A percentile compares a stretch with the other conserved stretches of the same genome.
phyloP scores from a whole-genome alignment of 306 rosid genomes.

The Cucumis hystrix region DNA sequence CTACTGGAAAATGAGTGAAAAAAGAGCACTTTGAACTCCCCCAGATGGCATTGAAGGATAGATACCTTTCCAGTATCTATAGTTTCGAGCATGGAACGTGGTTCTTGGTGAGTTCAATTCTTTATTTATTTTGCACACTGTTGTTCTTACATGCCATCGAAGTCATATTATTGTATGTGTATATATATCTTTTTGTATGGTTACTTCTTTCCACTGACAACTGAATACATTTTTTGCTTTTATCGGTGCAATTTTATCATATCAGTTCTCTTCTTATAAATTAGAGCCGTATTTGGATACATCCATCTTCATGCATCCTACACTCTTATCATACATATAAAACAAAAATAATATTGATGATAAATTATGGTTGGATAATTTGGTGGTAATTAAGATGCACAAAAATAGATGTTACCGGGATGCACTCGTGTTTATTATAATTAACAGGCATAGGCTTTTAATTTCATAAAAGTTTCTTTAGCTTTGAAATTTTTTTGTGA shows the following conservation, averaged over 20 bases:
- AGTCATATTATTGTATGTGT: background rate
- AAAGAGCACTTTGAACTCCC: background rate
- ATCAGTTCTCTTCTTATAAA: background rate
- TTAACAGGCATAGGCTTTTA: background rate
- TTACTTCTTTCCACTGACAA: background rate
- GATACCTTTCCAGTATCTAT: background rate
- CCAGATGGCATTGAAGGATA: background rate
- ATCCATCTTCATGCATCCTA: too few relatives aligned
- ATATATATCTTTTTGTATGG: background rate
- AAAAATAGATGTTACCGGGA: too few relatives aligned
- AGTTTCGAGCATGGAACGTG: background rate
- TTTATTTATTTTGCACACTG: background rate
- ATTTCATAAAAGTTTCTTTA: background rate
- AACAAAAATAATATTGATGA: too few relatives aligned
- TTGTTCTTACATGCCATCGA: background rate
- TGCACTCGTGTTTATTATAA: too few relatives aligned
- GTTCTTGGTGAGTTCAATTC: constrained; percentile 1
- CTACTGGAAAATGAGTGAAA: background rate
- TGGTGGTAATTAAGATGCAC: too few relatives aligned
- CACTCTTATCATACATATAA: too few relatives aligned
- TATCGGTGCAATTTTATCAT: background rate
- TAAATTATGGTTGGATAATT: too few relatives aligned
- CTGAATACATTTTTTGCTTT: background rate
- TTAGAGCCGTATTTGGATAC: too few relatives aligned
- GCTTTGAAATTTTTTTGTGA: background rate